Conservation (phyloP, 2,329 filamentous ascomycete species). For the Cladobotryum protrusum region DNA sequence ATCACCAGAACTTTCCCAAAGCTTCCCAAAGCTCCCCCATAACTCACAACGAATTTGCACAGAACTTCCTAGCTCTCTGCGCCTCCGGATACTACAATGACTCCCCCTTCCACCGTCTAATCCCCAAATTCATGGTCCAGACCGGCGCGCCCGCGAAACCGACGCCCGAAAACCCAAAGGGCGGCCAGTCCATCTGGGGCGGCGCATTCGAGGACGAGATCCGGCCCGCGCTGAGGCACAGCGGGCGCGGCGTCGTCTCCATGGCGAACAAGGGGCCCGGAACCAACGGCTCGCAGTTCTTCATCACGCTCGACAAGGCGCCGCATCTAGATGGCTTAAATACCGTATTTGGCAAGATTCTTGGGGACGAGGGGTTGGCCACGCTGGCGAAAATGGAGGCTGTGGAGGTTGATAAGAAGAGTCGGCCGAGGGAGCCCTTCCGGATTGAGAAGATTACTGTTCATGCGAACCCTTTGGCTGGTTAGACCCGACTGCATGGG, state of each 20-base stretch:
- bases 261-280: constrained; percentile 74
- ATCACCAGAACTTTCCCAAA: neutral
- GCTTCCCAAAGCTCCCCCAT: neutral
- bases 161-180: constrained; percentile 56
- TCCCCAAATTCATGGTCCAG: constrained; percentile 76
- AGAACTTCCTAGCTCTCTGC: constrained; percentile 86
- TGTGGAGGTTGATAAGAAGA: constrained; percentile 71
- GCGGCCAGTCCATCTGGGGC: constrained; percentile 68
- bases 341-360: constrained; percentile 73
- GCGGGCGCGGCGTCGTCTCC: constrained; percentile 61
- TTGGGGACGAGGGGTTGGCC: constrained; percentile 56
- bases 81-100: constrained; percentile 70
- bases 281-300: constrained; percentile 77
- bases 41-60: neutral
- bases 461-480: constrained; percentile 74
- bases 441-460: constrained; percentile 64
- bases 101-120: constrained; percentile 74
- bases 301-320: constrained; percentile 69
- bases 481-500: constrained; percentile 26
- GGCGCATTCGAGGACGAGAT: constrained; percentile 76
- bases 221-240: constrained; percentile 61
- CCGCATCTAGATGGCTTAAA: constrained; percentile 79
- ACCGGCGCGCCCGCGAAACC: constrained; percentile 58
- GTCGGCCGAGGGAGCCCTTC: constrained; percentile 59
- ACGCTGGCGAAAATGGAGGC: constrained; percentile 67